Evolutionary conservation across 768 basidiomycete species (phyloP), one percentile per base, ranked within the genome.

Genomic region (Boletus speciosus): DNA sequence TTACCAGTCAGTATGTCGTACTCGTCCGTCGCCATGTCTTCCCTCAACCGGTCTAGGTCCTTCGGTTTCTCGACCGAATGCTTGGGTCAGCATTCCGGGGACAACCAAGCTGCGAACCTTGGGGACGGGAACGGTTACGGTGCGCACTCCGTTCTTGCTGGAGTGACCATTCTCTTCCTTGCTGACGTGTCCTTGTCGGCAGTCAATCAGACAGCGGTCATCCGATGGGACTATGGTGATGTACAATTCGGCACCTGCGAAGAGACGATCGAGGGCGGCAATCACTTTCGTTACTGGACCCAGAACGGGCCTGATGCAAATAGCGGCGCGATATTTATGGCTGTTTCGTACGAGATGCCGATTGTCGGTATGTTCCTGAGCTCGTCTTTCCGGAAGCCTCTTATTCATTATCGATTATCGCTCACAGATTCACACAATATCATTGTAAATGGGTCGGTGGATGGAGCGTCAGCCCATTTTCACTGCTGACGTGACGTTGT

Each of bases 241-340:
- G 81, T 84, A 1, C 74, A 83, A 48, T 69, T 94, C n/a, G 94
- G 94, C 0, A 81, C 93, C 1, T 96, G 94, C 71, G 73, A 80
- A 60, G 93, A 97, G 71, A 89, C 90, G 2, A 79, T 95, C 39
- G 66, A 89, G 60, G 93, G 93, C 2, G 94, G 94, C 6, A 81
- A 89, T 64, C 93, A 97, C 66, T 82, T 93, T 66, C 81, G 93
- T 38, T 95, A 93, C 68, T 95, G 92, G 93, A 70, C 77, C 6
- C 93, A 95, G 72, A 78, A 90, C 54, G 92, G 91, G 0, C 56
- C 72, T 12, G 29, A 68, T 4, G 84, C 75, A 6, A 76, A 90
- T 61, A 87, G 87, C 53, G 81, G 86, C 34, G 89, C 88, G 4
- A 75, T 88, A 40, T 91, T 91, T 63, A 75, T 92, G 76, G 90